These are phyloP conservation scores for Apiotrichum mycotoxinovorans DNA, from an alignment of 1,284 basidiomycete genomes.

Conservation along the genomic window DNA sequence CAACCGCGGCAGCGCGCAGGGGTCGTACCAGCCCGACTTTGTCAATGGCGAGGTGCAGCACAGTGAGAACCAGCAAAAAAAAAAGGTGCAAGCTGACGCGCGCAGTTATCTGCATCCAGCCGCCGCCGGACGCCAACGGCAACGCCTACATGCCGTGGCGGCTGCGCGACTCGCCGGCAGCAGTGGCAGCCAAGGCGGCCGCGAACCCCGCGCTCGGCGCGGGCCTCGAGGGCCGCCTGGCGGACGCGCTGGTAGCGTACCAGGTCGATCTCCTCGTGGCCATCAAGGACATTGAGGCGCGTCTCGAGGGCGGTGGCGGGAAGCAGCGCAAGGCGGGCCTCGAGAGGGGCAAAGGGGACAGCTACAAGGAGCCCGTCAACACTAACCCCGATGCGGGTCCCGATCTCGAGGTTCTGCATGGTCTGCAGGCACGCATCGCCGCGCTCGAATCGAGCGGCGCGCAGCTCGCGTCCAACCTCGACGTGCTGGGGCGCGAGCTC, in stretches of 20 bases:
- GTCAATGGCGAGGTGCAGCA: slow-evolving; percentile 52
- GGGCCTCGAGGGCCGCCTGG: slow-evolving; percentile 37
- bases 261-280: slow-evolving; percentile 44
- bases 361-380: too few species aligned
- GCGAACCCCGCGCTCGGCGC: slow-evolving; percentile 6
- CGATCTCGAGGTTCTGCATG: too few species aligned
- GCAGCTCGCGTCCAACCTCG: not conserved
- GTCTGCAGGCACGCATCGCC: too few species aligned
- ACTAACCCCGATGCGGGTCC: not conserved
- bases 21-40: slow-evolving; percentile 48
- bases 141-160: slow-evolving; percentile 45
- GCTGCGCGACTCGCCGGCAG: slow-evolving; percentile 43
- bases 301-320: not conserved
- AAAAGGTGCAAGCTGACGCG: not conserved
- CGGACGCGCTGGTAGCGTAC: slow-evolving; percentile 48
- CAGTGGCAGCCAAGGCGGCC: slow-evolving; percentile 32
- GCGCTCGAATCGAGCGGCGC: slow-evolving; percentile 12
- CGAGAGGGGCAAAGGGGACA: not conserved
- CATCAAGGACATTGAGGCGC: slow-evolving; percentile 30
- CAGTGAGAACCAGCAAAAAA: slow-evolving; percentile 33
- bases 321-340: slow-evolving; percentile 18
- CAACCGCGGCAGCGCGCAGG: slow-evolving; percentile 44
- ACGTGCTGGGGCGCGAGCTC: slow-evolving; percentile 3
- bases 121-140: slow-evolving; percentile 38
- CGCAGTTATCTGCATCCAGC: slow-evolving; percentile 50